Conservation (phyloP, 1,284 basidiomycete species). For the Cutaneotrichosporon cavernicola region DNA sequence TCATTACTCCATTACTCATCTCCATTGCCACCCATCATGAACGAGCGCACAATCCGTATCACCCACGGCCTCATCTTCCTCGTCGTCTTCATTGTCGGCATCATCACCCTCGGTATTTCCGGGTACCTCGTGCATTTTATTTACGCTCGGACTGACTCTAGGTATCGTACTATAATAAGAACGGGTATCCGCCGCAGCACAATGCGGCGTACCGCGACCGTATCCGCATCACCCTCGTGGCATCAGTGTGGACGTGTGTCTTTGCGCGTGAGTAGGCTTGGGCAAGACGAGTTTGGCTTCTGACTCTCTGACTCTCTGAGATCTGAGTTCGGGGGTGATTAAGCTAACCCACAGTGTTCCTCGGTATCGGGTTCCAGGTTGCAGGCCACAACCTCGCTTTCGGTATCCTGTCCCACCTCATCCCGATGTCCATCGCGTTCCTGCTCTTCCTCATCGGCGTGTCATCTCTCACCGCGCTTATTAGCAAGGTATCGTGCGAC, state of each 20-base stretch:
- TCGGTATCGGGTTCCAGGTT: constrained; percentile 49
- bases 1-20: neutral
- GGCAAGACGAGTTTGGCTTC: too few relatives aligned
- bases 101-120: constrained; percentile 48
- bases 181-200: constrained; percentile 48
- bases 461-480: constrained; percentile 49
- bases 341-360: constrained; percentile 38
- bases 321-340: neutral
- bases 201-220: constrained; percentile 47
- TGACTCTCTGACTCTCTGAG: too few relatives aligned
- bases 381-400: constrained; percentile 43
- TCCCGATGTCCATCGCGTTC: constrained; percentile 47
- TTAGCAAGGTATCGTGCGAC: constrained; percentile 46
- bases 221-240: constrained; percentile 51
- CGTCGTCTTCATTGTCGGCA: constrained; percentile 39
- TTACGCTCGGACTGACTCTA: neutral
- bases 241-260: constrained; percentile 46
- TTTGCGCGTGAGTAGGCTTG: constrained; percentile 39
- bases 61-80: constrained; percentile 45
- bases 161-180: constrained; percentile 39
- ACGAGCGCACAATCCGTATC: constrained; percentile 43
- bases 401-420: constrained; percentile 51
- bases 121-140: constrained; percentile 28
- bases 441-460: constrained; percentile 53
- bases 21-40: constrained; percentile 31